These are phyloP conservation scores for Aspergillus hortae DNA, from an alignment of 2,329 filamentous ascomycete species.

Conservation along the genomic window DNA sequence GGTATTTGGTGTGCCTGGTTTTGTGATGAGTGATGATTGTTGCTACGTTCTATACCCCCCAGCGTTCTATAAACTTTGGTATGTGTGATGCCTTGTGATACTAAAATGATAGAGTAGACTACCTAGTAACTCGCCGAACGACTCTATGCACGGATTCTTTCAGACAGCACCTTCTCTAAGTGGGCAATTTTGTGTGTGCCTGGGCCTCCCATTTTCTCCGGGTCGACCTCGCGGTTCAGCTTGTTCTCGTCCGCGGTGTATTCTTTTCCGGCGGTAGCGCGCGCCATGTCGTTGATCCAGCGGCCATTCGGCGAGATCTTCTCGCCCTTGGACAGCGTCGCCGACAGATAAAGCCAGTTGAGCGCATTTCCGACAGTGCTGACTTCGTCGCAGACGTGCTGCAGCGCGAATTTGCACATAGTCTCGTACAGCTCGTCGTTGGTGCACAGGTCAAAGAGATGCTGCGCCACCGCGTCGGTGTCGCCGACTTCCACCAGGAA, in stretches of 20 bases:
- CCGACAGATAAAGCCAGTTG: conserved; percentile 73
- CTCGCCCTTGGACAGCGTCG: conserved; percentile 59
- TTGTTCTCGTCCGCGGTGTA: conserved; percentile 60
- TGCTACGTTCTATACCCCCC: conserved; percentile 14
- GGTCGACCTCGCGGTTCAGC: conserved; percentile 41
- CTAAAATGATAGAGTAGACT: too few relatives aligned
- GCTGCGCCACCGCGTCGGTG: conserved; percentile 63
- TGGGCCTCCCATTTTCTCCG: conserved; percentile 6
- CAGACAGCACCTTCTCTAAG: background rate
- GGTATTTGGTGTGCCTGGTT: conserved; percentile 6
- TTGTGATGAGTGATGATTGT: conserved; percentile 3
- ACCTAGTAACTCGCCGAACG: too few relatives aligned
- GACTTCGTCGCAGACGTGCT: conserved; percentile 74
- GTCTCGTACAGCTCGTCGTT: conserved; percentile 61
- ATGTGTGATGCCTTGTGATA: too few relatives aligned
- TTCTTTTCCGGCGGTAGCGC: conserved; percentile 59
- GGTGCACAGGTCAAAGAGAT: conserved; percentile 64
- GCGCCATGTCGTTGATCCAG: conserved; percentile 74
- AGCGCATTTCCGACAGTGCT: conserved; percentile 76
- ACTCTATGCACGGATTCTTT: too few relatives aligned
- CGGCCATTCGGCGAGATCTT: conserved; percentile 56
- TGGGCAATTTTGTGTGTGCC: background rate
- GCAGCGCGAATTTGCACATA: conserved; percentile 63
- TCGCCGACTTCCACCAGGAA: conserved; percentile 72
- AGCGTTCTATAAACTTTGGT: too few relatives aligned